Percentiles rank a stretch among this genome's conserved stretches.
Evolutionary conservation across 2,329 filamentous ascomycete species (phyloP).

Genomic region (Botrytis byssoidea): DNA sequence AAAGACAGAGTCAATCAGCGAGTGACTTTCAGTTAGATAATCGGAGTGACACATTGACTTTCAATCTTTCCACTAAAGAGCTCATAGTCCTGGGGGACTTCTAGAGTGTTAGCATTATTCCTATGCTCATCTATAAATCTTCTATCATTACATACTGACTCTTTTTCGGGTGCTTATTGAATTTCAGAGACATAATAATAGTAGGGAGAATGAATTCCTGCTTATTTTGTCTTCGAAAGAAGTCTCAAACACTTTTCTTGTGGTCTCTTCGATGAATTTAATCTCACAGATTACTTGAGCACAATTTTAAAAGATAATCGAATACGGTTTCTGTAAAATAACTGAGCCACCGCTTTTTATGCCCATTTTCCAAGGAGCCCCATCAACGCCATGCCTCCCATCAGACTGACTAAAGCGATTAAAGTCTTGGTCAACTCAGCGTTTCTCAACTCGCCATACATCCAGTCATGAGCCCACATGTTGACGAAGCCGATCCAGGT

Average conservation of each 20-base stretch:
- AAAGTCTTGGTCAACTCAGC: background rate
- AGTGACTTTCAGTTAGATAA: background rate
- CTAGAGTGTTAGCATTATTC: too few relatives aligned
- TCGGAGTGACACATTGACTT: background rate
- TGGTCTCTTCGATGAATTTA: background rate
- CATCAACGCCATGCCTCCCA: constrained; percentile 5
- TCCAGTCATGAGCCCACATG: constrained; percentile 78
- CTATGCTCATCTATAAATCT: too few relatives aligned
- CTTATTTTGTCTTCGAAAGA: background rate
- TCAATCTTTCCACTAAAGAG: background rate
- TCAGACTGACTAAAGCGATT: background rate
- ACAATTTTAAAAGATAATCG: background rate
- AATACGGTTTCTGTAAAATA: background rate
- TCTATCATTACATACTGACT: too few relatives aligned
- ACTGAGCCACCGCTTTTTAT: background rate
- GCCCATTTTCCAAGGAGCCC: constrained; percentile 2
- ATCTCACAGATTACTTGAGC: background rate
- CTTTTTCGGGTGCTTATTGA: too few relatives aligned
- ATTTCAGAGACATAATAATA: background rate
- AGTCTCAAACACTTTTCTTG: background rate
- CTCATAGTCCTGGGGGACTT: too few relatives aligned
- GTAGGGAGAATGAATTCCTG: background rate
- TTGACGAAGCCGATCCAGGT: constrained; percentile 79
- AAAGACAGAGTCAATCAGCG: background rate
- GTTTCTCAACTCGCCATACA: constrained; percentile 48